A percentile compares a stretch with the other conserved stretches of the same genome.
Evolutionary conservation across 495 filamentous ascomycete species (phyloP).

Genomic region (Cercophora sp.): DNA sequence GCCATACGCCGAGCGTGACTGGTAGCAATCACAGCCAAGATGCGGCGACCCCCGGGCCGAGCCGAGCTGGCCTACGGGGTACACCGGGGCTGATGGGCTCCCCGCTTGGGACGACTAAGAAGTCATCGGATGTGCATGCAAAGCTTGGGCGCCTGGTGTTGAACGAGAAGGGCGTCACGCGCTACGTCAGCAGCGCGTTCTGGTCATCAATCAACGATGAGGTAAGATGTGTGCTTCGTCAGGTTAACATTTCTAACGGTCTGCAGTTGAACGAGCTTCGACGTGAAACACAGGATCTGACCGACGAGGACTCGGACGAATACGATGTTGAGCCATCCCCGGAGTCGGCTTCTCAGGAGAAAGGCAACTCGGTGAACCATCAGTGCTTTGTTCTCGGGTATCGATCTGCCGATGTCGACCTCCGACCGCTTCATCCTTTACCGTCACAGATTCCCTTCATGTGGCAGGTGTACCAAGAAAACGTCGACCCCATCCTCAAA

Average conservation of each 20-base stretch:
- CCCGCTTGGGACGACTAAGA: conserved; percentile 19
- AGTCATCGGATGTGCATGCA: conserved; percentile 48
- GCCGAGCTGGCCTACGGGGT: too few species aligned
- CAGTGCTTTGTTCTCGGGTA: conserved; percentile 70
- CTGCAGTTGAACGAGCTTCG: conserved; percentile 68
- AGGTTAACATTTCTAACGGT: conserved; percentile 6
- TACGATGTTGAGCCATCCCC: conserved; percentile 53
- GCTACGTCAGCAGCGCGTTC: conserved; percentile 85
- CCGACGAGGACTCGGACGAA: conserved; percentile 62
- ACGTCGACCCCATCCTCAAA: conserved; percentile 69
- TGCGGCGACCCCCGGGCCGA: conserved; percentile 4
- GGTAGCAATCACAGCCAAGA: conserved; percentile 15
- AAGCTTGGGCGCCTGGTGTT: conserved; percentile 80
- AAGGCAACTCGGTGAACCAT: conserved; percentile 49
- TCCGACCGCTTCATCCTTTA: conserved; percentile 50
- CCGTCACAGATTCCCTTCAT: conserved; percentile 60
- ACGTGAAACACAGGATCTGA: conserved; percentile 62
- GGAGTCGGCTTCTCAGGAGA: conserved; percentile 28
- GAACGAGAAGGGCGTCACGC: conserved; percentile 69
- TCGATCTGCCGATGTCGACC: conserved; percentile 52
- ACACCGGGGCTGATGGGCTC: conserved; percentile 8
- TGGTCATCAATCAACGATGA: conserved; percentile 89
- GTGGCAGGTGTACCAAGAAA: conserved; percentile 66
- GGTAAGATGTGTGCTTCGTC: conserved; percentile 32
- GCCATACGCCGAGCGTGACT: conserved; percentile 13